Evolutionary conservation across 2,329 filamentous ascomycete genomes (phyloP).

Genomic region (Akanthomyces dipterigenus): DNA sequence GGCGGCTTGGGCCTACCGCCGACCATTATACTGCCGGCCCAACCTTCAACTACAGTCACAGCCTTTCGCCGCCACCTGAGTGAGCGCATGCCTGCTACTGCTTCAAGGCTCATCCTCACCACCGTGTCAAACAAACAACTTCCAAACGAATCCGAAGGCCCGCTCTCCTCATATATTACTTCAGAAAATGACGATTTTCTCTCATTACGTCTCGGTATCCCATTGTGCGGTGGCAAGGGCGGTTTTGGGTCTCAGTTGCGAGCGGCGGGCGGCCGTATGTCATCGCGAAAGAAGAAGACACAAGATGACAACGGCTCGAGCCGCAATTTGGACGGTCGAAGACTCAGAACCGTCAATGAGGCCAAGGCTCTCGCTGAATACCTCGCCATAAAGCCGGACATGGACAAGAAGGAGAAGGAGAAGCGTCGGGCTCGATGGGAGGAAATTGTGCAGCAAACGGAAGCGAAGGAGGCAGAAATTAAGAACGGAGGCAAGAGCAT

Average conservation of each 20-base stretch:
- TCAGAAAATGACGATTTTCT: conserved; percentile 59
- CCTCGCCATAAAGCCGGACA: conserved; percentile 89
- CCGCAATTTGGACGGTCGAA: conserved; percentile 84
- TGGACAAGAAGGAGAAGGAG: conserved; percentile 92
- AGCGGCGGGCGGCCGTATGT: conserved; percentile 96
- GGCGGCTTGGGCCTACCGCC: conserved; percentile 73
- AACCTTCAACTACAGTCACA: conserved; percentile 55
- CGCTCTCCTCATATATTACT: conserved; percentile 57
- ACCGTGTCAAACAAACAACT: conserved; percentile 74
- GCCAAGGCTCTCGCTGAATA: conserved; percentile 95
- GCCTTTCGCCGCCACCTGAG: conserved; percentile 60
- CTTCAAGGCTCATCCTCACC: conserved; percentile 65
- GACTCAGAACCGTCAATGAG: conserved; percentile 87
- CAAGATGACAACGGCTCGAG: conserved; percentile 85
- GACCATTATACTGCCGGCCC: conserved; percentile 73
- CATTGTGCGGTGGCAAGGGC: conserved; percentile 87
- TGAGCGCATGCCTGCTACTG: conserved; percentile 51
- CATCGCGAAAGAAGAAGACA: conserved; percentile 80
- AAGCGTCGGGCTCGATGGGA: conserved; percentile 79
- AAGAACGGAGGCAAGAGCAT: conserved; percentile 63
- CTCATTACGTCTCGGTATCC: conserved; percentile 71
- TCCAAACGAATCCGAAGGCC: conserved; percentile 40
- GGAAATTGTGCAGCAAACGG: conserved; percentile 76
- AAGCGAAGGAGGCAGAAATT: conserved; percentile 77
- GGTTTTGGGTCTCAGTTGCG: conserved; percentile 96